These are phyloP conservation scores for Hsuehochloa calcarea DNA, from an alignment of 176 grass and related monocot species.

Conservation along the genomic window DNA sequence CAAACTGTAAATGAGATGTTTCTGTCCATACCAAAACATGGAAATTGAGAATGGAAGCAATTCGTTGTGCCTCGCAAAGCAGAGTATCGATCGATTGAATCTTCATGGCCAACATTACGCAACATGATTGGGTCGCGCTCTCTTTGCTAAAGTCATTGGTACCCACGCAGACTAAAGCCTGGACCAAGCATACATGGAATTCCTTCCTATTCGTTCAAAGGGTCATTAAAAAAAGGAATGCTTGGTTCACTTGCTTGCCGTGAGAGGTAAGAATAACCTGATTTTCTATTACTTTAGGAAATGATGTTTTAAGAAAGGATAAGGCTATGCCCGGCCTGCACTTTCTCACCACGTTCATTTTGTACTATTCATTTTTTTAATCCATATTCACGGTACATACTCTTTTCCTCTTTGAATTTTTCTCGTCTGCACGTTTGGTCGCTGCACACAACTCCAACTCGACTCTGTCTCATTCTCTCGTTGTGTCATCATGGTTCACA, in stretches of 20 bases:
- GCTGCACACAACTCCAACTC: too few relatives aligned
- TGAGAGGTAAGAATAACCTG: constrained; percentile 4
- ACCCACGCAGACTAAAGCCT: not conserved
- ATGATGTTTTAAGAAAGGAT: too few relatives aligned
- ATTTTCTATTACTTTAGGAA: too few relatives aligned
- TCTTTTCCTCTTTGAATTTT: too few relatives aligned
- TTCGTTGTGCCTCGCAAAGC: not conserved
- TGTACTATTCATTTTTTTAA: too few relatives aligned
- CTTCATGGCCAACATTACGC: not conserved
- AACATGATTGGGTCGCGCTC: not conserved
- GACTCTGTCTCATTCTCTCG: too few relatives aligned
- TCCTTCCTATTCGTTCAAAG: not conserved
- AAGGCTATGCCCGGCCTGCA: too few relatives aligned
- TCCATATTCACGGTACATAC: too few relatives aligned
- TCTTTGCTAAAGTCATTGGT: not conserved
- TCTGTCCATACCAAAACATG: not conserved
- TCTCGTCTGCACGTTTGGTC: too few relatives aligned
- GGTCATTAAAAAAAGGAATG: not conserved
- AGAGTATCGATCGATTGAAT: not conserved
- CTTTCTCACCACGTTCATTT: too few relatives aligned
- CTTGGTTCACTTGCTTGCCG: not conserved
- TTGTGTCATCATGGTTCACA: too few relatives aligned
- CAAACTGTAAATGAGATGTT: constrained; percentile 12
- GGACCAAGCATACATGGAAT: not conserved
- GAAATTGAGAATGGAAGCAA: constrained; percentile 6